phyloP scores from a whole-genome alignment of 352 stramenopile genomes.

The Phytophthora palmivora region DNA sequence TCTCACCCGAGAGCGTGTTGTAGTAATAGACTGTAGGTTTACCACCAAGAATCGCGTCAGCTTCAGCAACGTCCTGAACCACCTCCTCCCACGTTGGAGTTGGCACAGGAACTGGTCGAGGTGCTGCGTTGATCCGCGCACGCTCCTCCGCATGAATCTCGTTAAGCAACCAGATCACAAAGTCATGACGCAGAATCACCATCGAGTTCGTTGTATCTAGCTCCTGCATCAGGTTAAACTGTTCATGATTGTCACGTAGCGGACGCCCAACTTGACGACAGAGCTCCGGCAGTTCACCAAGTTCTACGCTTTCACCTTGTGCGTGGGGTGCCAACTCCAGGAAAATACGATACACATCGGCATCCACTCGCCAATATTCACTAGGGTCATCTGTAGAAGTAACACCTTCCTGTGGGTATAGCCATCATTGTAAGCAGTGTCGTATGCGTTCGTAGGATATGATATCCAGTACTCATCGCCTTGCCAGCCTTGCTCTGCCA shows the following conservation, averaged over 20 bases:
- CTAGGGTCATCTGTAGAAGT: slow-evolving; percentile 17
- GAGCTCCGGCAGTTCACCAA: slow-evolving; percentile 58
- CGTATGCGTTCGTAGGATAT: background rate
- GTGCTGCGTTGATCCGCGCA: slow-evolving; percentile 14
- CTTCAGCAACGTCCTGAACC: slow-evolving; percentile 23
- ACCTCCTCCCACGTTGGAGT: slow-evolving; percentile 63
- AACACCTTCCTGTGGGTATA: slow-evolving; percentile 1
- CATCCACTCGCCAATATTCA: slow-evolving; percentile 64
- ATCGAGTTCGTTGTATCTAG: slow-evolving; percentile 72
- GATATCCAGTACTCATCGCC: background rate
- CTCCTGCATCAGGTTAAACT: slow-evolving; percentile 51
- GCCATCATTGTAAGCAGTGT: background rate
- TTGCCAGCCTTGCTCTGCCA: slow-evolving; percentile 24
- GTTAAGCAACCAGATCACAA: slow-evolving; percentile 59
- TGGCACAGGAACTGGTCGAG: slow-evolving; percentile 26
- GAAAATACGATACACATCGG: slow-evolving; percentile 47
- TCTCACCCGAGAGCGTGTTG: slow-evolving; percentile 62
- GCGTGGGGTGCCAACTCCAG: slow-evolving; percentile 42
- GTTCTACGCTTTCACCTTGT: slow-evolving; percentile 40
- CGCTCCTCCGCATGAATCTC: slow-evolving; percentile 41
- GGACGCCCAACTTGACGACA: slow-evolving; percentile 49
- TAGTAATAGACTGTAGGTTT: slow-evolving; percentile 52
- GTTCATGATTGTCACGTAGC: slow-evolving; percentile 53
- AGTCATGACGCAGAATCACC: slow-evolving; percentile 56
- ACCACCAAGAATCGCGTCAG: slow-evolving; percentile 16